Base-by-base conservation (phyloP, 441 rosid genomes). In the Capsella rubella region DNA sequence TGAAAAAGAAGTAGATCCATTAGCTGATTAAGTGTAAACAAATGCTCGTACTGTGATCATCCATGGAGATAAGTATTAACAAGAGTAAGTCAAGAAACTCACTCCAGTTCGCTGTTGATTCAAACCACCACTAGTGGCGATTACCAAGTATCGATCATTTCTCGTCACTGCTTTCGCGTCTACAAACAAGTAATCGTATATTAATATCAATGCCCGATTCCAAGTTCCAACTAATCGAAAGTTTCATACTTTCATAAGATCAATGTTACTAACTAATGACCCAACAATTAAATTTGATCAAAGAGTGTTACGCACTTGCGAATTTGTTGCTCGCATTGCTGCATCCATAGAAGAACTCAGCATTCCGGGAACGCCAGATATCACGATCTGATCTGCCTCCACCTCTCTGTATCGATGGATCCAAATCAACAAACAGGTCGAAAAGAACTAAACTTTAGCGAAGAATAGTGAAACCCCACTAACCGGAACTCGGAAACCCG, bases 91-190 rank as follows among this genome's bases (percentile, higher is more conserved):
- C 32, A 42, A 72, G 59, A 69, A 75, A 80, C 67, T 74, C 80
- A 90, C 98, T 84, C 98, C 98, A 39, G 97, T 93, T 79, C 98
- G 83, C 65, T 93, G 97, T 80, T 93, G 98, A 80, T 93, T 93
- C 83, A 93, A 86, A 53, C 98, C 98, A 79, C 98, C 98, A 69
- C 97, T 93, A 3, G 98, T 87, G 37, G 89, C 94, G 37, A 93
- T 88, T 28, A 80, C 82, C 85, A 93, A 72, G 82, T 87, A 93
- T 3, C 97, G 84, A 77, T 82, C 81, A 15, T 76, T 76, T 34
- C 43, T 78, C 2, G 89, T 85, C 64, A 86, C 43, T 32, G 79
- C 75, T 80, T 72, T 78, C 42, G 89, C 87, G 76, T 83, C 97
- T 92, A 83, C 73, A 82, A 43, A 62, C 5, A 62, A n/a, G 9